phyloP scores from a whole-genome alignment of 225 moss, liverwort and hornwort species.

The Sphagnum contortum region DNA sequence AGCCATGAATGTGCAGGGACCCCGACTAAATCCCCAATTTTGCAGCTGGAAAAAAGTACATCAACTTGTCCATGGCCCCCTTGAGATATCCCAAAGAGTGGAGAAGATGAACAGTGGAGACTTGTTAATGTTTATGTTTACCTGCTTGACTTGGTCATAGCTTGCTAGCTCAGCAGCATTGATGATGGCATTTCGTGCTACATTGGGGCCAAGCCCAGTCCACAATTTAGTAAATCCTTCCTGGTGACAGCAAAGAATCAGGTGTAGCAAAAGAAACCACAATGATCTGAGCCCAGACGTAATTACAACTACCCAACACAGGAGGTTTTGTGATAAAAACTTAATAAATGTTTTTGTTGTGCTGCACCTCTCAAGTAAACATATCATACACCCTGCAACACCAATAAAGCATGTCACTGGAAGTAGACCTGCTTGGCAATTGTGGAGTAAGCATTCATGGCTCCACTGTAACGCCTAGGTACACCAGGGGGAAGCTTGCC shows the following conservation, averaged over 20 bases:
- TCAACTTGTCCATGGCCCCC: too few species aligned
- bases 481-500: slow-evolving; percentile 87
- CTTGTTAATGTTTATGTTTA: slow-evolving; percentile 2
- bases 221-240: slow-evolving; percentile 87
- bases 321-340: too few species aligned
- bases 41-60: too few species aligned
- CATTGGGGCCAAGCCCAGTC: slow-evolving; percentile 96
- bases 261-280: too few species aligned
- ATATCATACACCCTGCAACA: too few species aligned
- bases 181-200: slow-evolving; percentile 93
- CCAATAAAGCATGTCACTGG: too few species aligned
- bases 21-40: neutral
- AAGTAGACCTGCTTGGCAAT: slow-evolving; percentile 68
- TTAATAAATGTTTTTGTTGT: too few species aligned
- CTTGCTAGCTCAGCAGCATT: slow-evolving; percentile 98
- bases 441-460: slow-evolving; percentile 94
- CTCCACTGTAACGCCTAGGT: slow-evolving; percentile 84
- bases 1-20: neutral
- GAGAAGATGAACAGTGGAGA: too few species aligned
- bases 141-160: slow-evolving; percentile 99
- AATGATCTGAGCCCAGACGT: too few species aligned
- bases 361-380: too few species aligned
- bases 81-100: too few species aligned
- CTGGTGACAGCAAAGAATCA: slow-evolving; percentile 19
- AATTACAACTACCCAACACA: too few species aligned